Evolutionary conservation across 495 filamentous ascomycete species (phyloP).

Genomic region (Alectoria sarmentosa): DNA sequence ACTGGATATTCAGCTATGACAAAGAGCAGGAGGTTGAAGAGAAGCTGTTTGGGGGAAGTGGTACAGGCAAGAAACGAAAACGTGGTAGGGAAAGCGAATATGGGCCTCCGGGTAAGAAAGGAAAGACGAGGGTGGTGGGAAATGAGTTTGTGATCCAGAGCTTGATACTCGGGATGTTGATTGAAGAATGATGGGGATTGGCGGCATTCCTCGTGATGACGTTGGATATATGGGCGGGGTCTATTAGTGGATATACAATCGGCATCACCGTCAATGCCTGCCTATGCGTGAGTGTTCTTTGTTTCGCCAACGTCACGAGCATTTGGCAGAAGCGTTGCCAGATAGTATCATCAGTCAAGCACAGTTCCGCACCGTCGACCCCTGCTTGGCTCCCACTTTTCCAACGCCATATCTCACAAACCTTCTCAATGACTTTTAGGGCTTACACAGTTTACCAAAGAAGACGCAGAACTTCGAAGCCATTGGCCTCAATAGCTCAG

Average conservation of each 20-base stretch:
- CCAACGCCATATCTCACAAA: neutral
- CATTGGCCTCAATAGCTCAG: neutral
- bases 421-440: neutral
- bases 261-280: neutral
- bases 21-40: slow-evolving; percentile 44
- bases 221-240: neutral
- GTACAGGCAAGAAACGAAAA: slow-evolving; percentile 43
- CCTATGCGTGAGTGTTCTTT: neutral
- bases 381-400: neutral
- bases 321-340: neutral
- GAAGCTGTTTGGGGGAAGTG: slow-evolving; percentile 33
- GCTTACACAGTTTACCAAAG: neutral
- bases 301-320: neutral
- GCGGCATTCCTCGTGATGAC: neutral
- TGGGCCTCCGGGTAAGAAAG: slow-evolving; percentile 29
- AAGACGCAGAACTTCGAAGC: neutral
- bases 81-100: slow-evolving; percentile 34
- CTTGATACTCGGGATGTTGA: slow-evolving; percentile 73
- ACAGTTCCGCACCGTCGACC: neutral
- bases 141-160: slow-evolving; percentile 92
- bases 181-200: slow-evolving; percentile 45
- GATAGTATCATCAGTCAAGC: neutral
- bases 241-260: neutral
- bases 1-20: slow-evolving; percentile 75
- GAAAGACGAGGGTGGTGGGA: slow-evolving; percentile 57